Base-by-base conservation (phyloP, 495 filamentous ascomycete genomes). In the Neurospora sp. region DNA sequence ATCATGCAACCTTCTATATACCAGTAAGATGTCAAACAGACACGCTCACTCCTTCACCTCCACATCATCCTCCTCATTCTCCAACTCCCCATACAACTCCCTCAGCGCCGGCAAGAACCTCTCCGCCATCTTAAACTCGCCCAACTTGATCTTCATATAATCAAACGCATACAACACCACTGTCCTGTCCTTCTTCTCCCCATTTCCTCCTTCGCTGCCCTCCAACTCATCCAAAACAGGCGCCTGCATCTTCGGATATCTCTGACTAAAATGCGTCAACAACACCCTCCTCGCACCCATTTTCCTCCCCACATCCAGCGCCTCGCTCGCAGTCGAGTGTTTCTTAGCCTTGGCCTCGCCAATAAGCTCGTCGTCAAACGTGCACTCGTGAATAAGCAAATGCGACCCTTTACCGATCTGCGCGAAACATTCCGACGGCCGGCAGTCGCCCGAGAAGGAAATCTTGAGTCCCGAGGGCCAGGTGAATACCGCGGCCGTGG, bases 201-300 rank as follows among this genome's bases (percentile, higher is more conserved):
- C n/a, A n/a, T n/a, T n/a, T n/a, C n/a, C n/a, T n/a, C n/a, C n/a
- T n/a, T n/a, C n/a, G n/a, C n/a, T n/a, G n/a, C n/a, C 39, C 70
- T 74, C 46, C 35, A 69, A 8, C 72, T 72, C 84, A 41, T 71
- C 81, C 78, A 71, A 78, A 76, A 71, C 84, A 80, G 37, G 92
- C 81, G 11, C 81, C 7, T 92, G 90, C 35, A 95, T 78, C 83
- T 98, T 97, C 77, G 93, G 92, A 81, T 99, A 99, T n/a, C 96
- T 86, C 81, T 99, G 96, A 39, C 90, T 92, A 83, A 99, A 99
- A 82, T 99, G 96, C 31, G 96, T 98, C 54, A 99, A 85, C 72
- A 98, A 77, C 20, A 95, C 88, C 27, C 91, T 84, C 71, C 87
- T 86, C 1, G 94, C 95, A 16, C 86, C 78, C 96, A 99, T 99